Evolutionary conservation across 768 basidiomycete species (phyloP).

Genomic region (Suillus decipiens): DNA sequence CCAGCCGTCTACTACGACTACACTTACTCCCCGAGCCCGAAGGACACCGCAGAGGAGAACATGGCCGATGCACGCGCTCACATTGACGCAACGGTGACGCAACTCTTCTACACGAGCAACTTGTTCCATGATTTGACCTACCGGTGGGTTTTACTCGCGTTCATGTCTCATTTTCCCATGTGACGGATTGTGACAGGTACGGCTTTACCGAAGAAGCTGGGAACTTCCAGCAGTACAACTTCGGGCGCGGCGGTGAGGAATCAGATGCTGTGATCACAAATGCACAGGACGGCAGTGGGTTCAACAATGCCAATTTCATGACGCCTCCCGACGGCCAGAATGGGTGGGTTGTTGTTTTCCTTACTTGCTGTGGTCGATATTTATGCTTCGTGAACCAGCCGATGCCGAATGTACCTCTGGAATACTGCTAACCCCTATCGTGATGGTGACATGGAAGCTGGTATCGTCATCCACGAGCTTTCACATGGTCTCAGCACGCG

Average conservation of each 20-base stretch:
- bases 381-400: constrained; percentile 26
- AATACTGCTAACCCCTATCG: constrained; percentile 87
- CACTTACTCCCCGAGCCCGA: constrained; percentile 68
- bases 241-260: constrained; percentile 84
- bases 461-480: constrained; percentile 93
- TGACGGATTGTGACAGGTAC: constrained; percentile 48
- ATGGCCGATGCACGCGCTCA: constrained; percentile 75
- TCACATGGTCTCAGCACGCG: constrained; percentile 92
- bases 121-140: constrained; percentile 83
- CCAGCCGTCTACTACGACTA: constrained; percentile 56
- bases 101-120: constrained; percentile 88
- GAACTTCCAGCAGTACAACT: constrained; percentile 99
- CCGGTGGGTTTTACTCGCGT: constrained; percentile 38
- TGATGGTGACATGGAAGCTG: constrained; percentile 95
- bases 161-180: not conserved
- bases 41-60: constrained; percentile 52
- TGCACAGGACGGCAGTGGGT: constrained; percentile 94
- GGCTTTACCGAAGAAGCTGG: constrained; percentile 91
- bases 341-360: constrained; percentile 40
- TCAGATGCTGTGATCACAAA: constrained; percentile 92
- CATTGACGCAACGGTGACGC: constrained; percentile 84
- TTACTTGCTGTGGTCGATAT: not conserved
- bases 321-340: constrained; percentile 83
- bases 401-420: constrained; percentile 98
- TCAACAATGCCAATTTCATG: constrained; percentile 92